These are phyloP conservation scores for Emmonsiellopsis sp. DNA, from an alignment of 2,329 filamentous ascomycete genomes.

Conservation along the genomic window DNA sequence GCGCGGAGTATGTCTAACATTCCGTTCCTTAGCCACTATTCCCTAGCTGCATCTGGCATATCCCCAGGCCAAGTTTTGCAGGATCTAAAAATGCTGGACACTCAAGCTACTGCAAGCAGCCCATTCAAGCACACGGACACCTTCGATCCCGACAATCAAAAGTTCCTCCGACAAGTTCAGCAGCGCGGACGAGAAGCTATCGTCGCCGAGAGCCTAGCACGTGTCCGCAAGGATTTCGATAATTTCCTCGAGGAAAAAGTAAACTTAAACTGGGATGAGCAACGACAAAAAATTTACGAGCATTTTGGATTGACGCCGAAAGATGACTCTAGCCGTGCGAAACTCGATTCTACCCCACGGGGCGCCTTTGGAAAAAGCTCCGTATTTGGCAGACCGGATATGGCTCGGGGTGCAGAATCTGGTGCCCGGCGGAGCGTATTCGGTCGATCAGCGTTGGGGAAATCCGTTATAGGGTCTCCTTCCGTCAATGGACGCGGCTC, in stretches of 20 bases:
- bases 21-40: conserved; percentile 58
- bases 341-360: conserved; percentile 26
- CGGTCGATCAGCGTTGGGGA: conserved; percentile 62
- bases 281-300: conserved; percentile 86
- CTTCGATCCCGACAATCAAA: conserved; percentile 50
- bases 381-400: conserved; percentile 30
- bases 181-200: conserved; percentile 85
- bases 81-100: conserved; percentile 72
- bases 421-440: conserved; percentile 48
- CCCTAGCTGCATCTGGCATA: conserved; percentile 87
- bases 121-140: conserved; percentile 27
- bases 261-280: conserved; percentile 89
- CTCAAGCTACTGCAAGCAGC: conserved; percentile 50
- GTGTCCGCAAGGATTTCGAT: conserved; percentile 86
- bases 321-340: conserved; percentile 31
- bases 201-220: conserved; percentile 82
- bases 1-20: neutral
- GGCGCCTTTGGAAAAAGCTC: conserved; percentile 42
- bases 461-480: conserved; percentile 79
- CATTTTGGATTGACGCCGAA: conserved; percentile 76
- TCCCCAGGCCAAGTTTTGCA: conserved; percentile 77
- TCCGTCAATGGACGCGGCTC: conserved; percentile 52
- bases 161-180: conserved; percentile 77
- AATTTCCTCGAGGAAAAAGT: conserved; percentile 89
- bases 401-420: conserved; percentile 36